Conservation (phyloP, 352 stramenopile species). For the Phytopythium litorale region DNA sequence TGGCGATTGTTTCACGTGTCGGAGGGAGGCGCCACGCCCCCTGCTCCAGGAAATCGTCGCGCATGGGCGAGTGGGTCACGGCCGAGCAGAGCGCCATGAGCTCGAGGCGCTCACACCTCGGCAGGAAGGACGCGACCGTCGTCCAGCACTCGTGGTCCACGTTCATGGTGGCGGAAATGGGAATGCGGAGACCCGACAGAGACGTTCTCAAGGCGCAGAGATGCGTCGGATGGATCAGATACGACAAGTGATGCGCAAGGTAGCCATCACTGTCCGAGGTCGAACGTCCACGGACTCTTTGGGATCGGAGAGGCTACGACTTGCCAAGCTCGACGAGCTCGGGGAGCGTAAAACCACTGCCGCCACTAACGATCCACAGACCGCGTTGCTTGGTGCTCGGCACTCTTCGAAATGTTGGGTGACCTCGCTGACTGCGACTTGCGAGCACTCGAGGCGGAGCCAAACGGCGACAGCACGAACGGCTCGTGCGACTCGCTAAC, state of each 20-base stretch:
- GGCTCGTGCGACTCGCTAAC: background rate
- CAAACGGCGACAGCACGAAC: too few relatives aligned
- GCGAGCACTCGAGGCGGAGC: too few relatives aligned
- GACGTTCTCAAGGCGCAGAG: background rate
- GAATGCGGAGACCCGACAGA: too few relatives aligned
- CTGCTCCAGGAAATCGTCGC: background rate
- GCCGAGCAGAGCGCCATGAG: constrained; percentile 6
- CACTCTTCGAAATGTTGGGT: background rate
- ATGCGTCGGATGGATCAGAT: background rate
- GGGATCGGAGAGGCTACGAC: background rate
- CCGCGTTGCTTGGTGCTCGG: background rate
- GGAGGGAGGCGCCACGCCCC: background rate
- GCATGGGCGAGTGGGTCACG: background rate
- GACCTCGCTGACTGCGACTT: background rate
- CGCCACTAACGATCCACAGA: background rate
- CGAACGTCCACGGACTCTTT: background rate
- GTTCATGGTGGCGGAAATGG: background rate
- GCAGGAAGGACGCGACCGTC: background rate
- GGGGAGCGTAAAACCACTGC: background rate
- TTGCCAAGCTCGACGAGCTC: background rate
- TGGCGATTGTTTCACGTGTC: too few relatives aligned
- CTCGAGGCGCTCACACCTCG: background rate
- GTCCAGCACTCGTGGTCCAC: constrained; percentile 6
- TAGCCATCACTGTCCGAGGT: background rate
- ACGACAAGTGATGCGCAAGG: background rate